Evolutionary conservation across 2,329 filamentous ascomycete genomes (phyloP).

Genomic region (Fusarium sp.): DNA sequence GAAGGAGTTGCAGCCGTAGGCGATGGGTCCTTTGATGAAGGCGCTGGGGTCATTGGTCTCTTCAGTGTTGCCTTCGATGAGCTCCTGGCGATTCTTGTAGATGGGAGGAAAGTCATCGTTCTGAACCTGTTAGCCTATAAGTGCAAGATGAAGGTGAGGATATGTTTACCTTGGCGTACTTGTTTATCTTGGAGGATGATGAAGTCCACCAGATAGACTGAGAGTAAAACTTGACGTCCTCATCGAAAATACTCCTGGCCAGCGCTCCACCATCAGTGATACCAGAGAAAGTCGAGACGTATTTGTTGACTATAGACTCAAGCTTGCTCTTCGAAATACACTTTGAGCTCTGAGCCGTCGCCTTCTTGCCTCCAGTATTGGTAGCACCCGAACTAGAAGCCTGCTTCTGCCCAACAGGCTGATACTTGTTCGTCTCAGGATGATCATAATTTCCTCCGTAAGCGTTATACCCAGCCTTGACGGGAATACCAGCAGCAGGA

Average conservation of each 20-base stretch:
- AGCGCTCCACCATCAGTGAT: slow-evolving; percentile 26
- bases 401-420: slow-evolving; percentile 15
- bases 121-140: not conserved
- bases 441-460: slow-evolving; percentile 28
- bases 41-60: slow-evolving; percentile 13
- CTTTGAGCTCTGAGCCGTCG: not conserved
- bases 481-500: slow-evolving; percentile 8
- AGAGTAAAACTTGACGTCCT: slow-evolving; percentile 26
- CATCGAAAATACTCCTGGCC: slow-evolving; percentile 17
- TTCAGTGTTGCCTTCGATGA: slow-evolving; percentile 22
- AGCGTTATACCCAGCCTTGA: slow-evolving; percentile 22
- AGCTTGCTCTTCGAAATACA: slow-evolving; percentile 23
- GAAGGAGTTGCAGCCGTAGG: slow-evolving; percentile 36
- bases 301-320: slow-evolving; percentile 29
- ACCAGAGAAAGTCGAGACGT: slow-evolving; percentile 26
- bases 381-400: not conserved
- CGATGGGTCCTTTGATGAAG: slow-evolving; percentile 26
- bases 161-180: slow-evolving; percentile 20
- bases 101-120: slow-evolving; percentile 33
- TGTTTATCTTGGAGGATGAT: slow-evolving; percentile 16
- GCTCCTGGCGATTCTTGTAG: slow-evolving; percentile 13
- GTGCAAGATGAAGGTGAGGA: accelerated
- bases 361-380: not conserved
- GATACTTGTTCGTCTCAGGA: slow-evolving; percentile 20
- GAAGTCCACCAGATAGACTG: slow-evolving; percentile 34